Percentiles rank a stretch among this genome's conserved stretches.
phyloP scores from a whole-genome alignment of 176 grass and related monocot species.

The Elaeis guineensis region DNA sequence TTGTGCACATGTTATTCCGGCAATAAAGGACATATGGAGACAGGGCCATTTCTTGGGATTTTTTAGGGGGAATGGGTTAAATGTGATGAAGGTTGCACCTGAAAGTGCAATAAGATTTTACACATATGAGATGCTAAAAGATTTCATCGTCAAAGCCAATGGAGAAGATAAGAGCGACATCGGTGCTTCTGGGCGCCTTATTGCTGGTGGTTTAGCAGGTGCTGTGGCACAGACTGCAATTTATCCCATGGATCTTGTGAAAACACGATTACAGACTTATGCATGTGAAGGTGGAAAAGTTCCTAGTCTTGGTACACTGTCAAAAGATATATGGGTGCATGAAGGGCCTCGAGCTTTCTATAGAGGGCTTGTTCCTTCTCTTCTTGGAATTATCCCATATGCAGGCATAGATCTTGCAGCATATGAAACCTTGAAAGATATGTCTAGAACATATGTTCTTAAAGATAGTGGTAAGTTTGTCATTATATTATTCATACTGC shows the following conservation, averaged over 20 bases:
- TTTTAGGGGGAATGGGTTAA: constrained; percentile 82
- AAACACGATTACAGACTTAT: constrained; percentile 67
- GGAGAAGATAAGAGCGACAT: constrained; percentile 57
- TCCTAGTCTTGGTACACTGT: constrained; percentile 46
- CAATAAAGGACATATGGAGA: constrained; percentile 61
- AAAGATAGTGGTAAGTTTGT: constrained; percentile 55
- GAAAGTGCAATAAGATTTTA: constrained; percentile 92
- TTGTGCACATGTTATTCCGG: constrained; percentile 24
- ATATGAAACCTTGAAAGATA: constrained; percentile 88
- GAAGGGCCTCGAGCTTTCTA: constrained; percentile 88
- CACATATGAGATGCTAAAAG: constrained; percentile 70
- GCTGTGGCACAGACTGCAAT: constrained; percentile 68
- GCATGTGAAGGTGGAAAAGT: constrained; percentile 38
- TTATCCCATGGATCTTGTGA: constrained; percentile 84
- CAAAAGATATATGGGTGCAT: constrained; percentile 62
- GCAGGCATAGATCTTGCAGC: constrained; percentile 87
- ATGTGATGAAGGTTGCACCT: constrained; percentile 83
- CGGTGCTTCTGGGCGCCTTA: constrained; percentile 57
- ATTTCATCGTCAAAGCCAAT: constrained; percentile 59
- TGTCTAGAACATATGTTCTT: constrained; percentile 70
- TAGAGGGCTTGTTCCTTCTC: constrained; percentile 70
- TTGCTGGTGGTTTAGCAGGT: constrained; percentile 76
- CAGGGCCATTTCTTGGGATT: constrained; percentile 49
- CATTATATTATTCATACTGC: no score
- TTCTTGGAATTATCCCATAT: constrained; percentile 87